A percentile compares a stretch with the other conserved stretches of the same genome.
Conservation (phyloP, 352 stramenopile genomes). For the Aphanomyces astaci region DNA sequence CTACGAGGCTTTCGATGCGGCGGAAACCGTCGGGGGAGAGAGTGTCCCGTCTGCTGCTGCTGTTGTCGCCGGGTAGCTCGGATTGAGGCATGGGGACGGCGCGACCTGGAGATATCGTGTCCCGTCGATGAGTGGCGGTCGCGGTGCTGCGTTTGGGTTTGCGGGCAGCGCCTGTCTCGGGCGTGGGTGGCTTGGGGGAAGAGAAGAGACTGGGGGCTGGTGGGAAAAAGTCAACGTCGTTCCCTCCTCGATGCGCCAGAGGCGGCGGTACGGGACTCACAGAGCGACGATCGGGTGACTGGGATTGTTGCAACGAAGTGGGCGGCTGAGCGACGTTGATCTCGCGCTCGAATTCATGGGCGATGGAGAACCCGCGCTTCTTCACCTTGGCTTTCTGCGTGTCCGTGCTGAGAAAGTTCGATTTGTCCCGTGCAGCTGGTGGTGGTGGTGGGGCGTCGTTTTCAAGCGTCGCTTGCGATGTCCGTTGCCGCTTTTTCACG, state of each 20-base stretch:
- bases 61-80: too few species aligned
- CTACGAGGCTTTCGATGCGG: neutral
- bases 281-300: neutral
- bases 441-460: neutral
- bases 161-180: neutral
- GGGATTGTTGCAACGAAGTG: neutral
- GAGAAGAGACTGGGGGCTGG: neutral
- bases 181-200: neutral
- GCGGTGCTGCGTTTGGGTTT: neutral
- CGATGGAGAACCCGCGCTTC: conserved; percentile 20
- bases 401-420: conserved; percentile 1
- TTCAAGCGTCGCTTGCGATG: neutral
- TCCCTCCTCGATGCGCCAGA: too few species aligned
- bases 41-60: neutral
- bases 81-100: too few species aligned
- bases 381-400: neutral
- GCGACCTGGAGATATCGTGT: neutral
- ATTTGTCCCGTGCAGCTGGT: neutral
- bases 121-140: neutral
- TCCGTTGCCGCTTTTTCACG: neutral
- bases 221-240: too few species aligned
- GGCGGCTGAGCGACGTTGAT: conserved; percentile 2
- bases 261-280: too few species aligned
- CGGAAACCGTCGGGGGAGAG: conserved; percentile 3
- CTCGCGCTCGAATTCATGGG: conserved; percentile 20